Evolutionary conservation across 805 yeast species (phyloP), one percentile per base, ranked within the genome.

Genomic region (Starmerella vaccinii): DNA sequence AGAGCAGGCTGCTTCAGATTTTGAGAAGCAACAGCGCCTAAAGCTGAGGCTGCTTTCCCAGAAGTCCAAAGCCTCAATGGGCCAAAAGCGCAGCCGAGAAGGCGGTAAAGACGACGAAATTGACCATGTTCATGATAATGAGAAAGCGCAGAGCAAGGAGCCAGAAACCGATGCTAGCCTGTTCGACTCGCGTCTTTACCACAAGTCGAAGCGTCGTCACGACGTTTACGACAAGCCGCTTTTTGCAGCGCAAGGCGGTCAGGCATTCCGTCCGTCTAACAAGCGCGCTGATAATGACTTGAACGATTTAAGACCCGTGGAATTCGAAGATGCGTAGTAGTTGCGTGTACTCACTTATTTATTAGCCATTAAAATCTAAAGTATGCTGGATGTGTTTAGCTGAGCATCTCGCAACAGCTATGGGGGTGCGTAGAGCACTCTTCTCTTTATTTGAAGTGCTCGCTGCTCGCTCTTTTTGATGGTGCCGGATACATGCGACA

Each of bases 401-500:
- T n/a, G n/a, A n/a, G n/a, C n/a, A n/a, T n/a, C n/a, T n/a, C 32
- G 13, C 9, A 27, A 27, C 12, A 13, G 22, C n/a, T 21, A 27
- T 19, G 30, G 35, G 7, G 46, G 29, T 3, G 35, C 41, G 9
- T 15, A 13, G 6, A 55, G 7, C 19, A 47, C 51, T 22, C 23
- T 18, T 9, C 35, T 33, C 23, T 52, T 27, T 21, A 55, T 70
- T 49, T 72, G 64, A 26, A 85, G 78, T 0, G 88, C 82, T 51
- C 72, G 76, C 56, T 79, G 75, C 62, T 89, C 95, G 56, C 94
- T 77, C 61, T 85, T 86, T 62, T 80, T 81, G 29, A 89, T 88
- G 0, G 96, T 87, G 0, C 96, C 97, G 61, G 95, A 81, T 0
- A 85, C 78, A 51, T 82, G 83, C 4, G 76, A 67, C 26, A 84